Evolutionary conservation across 2,329 filamentous ascomycete genomes (phyloP), one percentile per base, ranked within the genome.

Genomic region (Epicoccum sorghinum): DNA sequence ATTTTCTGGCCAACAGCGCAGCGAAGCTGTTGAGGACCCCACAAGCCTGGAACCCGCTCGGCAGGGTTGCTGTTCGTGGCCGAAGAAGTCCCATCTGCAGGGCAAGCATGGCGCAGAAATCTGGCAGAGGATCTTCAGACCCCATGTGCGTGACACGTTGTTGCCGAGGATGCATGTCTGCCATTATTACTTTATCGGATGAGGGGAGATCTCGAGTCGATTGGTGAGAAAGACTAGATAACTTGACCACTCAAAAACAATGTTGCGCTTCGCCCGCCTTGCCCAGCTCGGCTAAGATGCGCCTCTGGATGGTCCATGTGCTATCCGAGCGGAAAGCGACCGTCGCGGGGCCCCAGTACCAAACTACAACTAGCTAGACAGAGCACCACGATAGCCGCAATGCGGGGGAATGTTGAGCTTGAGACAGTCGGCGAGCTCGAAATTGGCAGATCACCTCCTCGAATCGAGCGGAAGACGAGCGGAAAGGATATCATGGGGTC

Each of bases 341-440:
- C 41, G 52, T 50, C 41, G 52, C 47, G 46, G 46, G 46, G 52
- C 52, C 52, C 45, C 41, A 48, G 41, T 14, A 46, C 52, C 52
- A 54, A 30, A 27, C 52, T 36, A 41, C 30, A 36, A 37, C n/a
- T 7, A 47, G 52, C 41, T 55, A 55, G 46, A 37, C 27, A 14
- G 46, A 46, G 46, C 41, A 45, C 45, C 29, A 36, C 18, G 10
- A 50, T 55, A 55, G 46, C 46, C 46, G 37, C 47, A 55, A 46
- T 55, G 52, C 47, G 52, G 52, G 52, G 52, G n/a, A 35, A 18
- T 27, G 18, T 36, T 12, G 14, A 23, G 3, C 32, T 42, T n/a
- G 22, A 40, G 35, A 29, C 8, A 40, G 22, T n/a, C n/a, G 30
- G 14, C 36, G 14, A 33, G 37, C 5, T 7, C 37, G 24, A 22